Base-by-base conservation (phyloP, 1,139 yeast genomes). In the Meyerozyma sp. region DNA sequence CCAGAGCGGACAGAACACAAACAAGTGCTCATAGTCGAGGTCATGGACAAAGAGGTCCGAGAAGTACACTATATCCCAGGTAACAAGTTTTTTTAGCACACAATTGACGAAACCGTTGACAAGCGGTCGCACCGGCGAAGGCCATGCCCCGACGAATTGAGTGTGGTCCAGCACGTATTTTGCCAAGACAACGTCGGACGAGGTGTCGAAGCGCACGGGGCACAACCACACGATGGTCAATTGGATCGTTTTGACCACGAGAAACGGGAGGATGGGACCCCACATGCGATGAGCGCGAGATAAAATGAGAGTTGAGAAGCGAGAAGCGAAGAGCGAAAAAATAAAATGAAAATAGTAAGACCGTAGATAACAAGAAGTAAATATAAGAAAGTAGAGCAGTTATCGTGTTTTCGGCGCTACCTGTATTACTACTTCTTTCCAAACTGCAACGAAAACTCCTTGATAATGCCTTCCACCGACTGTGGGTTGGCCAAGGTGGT, bases 1-100 rank as follows among this genome's bases (percentile, higher is more conserved):
- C 95, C 96, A 90, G 4, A 80, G 61, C 6, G 88, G 85, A 35
- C 95, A 83, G 60, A 89, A 93, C 8, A 95, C 97, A 75, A 81
- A 86, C 63, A 89, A 95, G 60, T 93, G 96, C 60, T 93, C 98
- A 61, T 73, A 90, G 32, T 62, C 59, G 26, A 75, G 65, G 0
- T 75, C 80, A 25, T 77, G 63, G 16, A 65, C 59, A 32, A 85
- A 79, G 40, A 82, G 58, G 41, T 82, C 79, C 23, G 78, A 62
- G 56, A 86, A 90, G 61, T 84, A 89, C 0, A 90, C 95, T 2
- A 84, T 75, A 61, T 93, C 98, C 98, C 98, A 91, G 6, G 82
- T 74, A 28, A 86, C 66, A 8, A 87, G 66, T 46, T 80, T 79
- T 39, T 77, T 68, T 38, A 74, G 62, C 1, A 70, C 46, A 26